Percentiles rank a stretch among this genome's conserved stretches.
phyloP scores from a whole-genome alignment of 140 eudicot species.

The Oenanthe javanica region DNA sequence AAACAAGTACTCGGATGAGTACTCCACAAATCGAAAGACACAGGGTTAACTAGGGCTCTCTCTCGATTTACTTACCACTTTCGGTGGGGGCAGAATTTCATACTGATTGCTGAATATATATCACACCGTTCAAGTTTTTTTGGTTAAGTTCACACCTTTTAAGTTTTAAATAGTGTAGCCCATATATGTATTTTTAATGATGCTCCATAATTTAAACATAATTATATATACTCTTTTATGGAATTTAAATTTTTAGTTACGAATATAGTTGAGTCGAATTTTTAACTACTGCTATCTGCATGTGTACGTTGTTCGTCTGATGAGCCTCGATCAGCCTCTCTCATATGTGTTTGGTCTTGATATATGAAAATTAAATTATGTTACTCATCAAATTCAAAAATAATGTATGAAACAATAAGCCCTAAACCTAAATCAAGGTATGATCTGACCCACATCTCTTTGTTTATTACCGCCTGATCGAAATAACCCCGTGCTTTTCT shows the following conservation, averaged over 20 bases:
- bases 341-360: neutral
- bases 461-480: neutral
- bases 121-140: too few relatives aligned
- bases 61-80: too few relatives aligned
- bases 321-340: neutral
- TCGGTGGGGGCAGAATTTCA: neutral
- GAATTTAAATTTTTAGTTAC: too few relatives aligned
- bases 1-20: too few relatives aligned
- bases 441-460: neutral
- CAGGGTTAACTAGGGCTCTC: neutral
- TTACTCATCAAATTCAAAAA: neutral
- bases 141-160: neutral
- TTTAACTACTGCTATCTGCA: too few relatives aligned
- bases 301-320: too few relatives aligned
- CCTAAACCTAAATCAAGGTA: neutral
- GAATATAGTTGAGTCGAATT: too few relatives aligned
- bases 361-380: too few relatives aligned
- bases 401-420: neutral
- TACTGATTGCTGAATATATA: neutral
- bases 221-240: too few relatives aligned
- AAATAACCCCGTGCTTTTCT: neutral
- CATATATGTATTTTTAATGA: too few relatives aligned
- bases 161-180: neutral
- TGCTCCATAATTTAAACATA: too few relatives aligned
- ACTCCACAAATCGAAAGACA: too few relatives aligned